These are phyloP conservation scores for Penicillium brevicompactum DNA, from an alignment of 2,329 filamentous ascomycete species.

Conservation along the genomic window DNA sequence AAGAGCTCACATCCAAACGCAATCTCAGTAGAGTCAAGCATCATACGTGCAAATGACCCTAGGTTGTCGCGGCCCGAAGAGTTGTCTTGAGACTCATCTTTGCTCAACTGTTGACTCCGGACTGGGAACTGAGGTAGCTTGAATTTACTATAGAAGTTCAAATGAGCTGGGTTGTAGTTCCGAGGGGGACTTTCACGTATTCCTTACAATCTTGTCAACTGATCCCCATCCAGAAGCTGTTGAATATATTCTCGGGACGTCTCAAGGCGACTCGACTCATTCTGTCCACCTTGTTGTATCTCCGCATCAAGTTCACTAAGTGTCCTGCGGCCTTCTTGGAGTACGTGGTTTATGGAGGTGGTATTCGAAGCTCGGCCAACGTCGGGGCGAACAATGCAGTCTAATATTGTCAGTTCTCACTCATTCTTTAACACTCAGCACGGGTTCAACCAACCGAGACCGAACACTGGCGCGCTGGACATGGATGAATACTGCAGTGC, in stretches of 20 bases:
- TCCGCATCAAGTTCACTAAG: constrained; percentile 73
- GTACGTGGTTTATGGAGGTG: constrained; percentile 50
- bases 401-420: constrained; percentile 28
- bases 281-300: constrained; percentile 58
- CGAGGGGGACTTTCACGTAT: neutral
- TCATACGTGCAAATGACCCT: constrained; percentile 58
- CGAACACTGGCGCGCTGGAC: constrained; percentile 51
- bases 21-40: constrained; percentile 51
- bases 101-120: constrained; percentile 20
- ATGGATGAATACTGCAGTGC: constrained; percentile 53
- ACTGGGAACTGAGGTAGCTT: constrained; percentile 38
- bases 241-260: constrained; percentile 74
- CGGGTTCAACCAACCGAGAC: constrained; percentile 39
- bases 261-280: constrained; percentile 65
- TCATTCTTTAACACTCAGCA: constrained; percentile 18
- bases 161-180: constrained; percentile 1
- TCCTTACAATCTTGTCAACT: constrained; percentile 51
- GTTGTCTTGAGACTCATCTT: constrained; percentile 21
- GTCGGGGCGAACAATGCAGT: constrained; percentile 46
- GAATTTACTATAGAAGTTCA: constrained; percentile 41
- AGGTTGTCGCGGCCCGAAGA: constrained; percentile 38
- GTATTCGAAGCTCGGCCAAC: constrained; percentile 44
- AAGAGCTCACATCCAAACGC: constrained; percentile 48
- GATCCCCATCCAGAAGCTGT: constrained; percentile 71
- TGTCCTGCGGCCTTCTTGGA: constrained; percentile 52